Percentiles rank a stretch among this genome's conserved stretches.
Conservation (phyloP, 2,329 filamentous ascomycete species). For the Elsinoe necatrix region DNA sequence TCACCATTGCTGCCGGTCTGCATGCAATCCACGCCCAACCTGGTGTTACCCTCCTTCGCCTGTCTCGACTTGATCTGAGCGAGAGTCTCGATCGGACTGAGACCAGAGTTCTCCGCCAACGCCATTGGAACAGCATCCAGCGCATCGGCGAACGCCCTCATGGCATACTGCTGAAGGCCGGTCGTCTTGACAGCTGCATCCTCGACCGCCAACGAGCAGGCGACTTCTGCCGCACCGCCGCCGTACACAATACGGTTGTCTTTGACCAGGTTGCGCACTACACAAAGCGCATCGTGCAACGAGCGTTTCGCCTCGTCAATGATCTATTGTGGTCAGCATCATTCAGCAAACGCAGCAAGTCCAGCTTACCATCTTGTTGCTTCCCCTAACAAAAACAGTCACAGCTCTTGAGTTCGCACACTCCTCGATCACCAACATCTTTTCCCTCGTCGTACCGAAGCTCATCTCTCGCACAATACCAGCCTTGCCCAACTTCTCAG, state of each 20-base stretch:
- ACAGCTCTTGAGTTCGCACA: constrained; percentile 96
- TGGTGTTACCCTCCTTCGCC: constrained; percentile 72
- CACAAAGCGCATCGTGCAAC: constrained; percentile 92
- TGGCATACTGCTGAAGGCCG: constrained; percentile 97
- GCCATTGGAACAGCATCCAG: constrained; percentile 92
- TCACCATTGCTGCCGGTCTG: constrained; percentile 76
- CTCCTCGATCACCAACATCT: constrained; percentile 99
- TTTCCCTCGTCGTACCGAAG: constrained; percentile 95
- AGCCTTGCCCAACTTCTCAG: constrained; percentile 83
- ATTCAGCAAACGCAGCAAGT: not conserved
- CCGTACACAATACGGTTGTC: constrained; percentile 98
- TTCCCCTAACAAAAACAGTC: constrained; percentile 90
- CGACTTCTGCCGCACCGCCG: constrained; percentile 92
- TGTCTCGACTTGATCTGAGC: constrained; percentile 94
- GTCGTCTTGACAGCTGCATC: constrained; percentile 84
- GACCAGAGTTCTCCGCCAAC: constrained; percentile 90
- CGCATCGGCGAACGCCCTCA: constrained; percentile 94
- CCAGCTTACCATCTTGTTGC: constrained; percentile 76
- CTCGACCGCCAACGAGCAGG: constrained; percentile 92
- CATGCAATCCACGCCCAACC: constrained; percentile 96
- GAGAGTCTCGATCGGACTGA: constrained; percentile 91
- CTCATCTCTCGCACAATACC: constrained; percentile 90
- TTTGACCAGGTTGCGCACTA: constrained; percentile 88
- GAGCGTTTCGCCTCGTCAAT: constrained; percentile 98
- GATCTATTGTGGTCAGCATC: constrained; percentile 51